These are phyloP conservation scores for Cairneyella variabilis DNA, from an alignment of 495 filamentous ascomycete genomes.

Conservation along the genomic window DNA sequence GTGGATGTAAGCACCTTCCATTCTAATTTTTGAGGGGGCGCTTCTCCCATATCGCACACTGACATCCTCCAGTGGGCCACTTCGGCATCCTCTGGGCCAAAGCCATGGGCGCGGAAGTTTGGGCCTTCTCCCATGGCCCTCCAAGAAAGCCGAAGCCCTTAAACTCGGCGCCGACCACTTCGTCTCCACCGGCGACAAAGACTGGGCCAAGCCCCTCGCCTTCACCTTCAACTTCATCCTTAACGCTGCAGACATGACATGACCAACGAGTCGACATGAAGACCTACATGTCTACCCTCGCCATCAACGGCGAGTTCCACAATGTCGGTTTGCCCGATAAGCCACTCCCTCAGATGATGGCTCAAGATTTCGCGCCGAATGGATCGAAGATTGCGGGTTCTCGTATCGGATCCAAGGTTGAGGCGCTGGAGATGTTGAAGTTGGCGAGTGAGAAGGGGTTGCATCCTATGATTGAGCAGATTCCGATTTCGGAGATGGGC, in stretches of 20 bases:
- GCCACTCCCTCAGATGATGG: constrained; percentile 24
- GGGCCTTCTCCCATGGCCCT: constrained; percentile 59
- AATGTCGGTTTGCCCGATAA: constrained; percentile 31
- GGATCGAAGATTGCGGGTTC: constrained; percentile 41
- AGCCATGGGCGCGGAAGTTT: constrained; percentile 63
- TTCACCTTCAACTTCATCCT: constrained; percentile 73
- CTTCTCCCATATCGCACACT: too few relatives aligned
- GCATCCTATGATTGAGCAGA: constrained; percentile 64
- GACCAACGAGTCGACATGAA: constrained; percentile 59
- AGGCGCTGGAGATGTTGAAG: constrained; percentile 73
- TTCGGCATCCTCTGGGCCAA: constrained; percentile 57
- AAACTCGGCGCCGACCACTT: constrained; percentile 61
- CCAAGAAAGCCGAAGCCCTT: constrained; percentile 59
- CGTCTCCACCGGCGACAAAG: constrained; percentile 61
- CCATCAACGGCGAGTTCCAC: constrained; percentile 69
- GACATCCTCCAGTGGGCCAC: too few relatives aligned
- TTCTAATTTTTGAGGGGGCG: too few relatives aligned
- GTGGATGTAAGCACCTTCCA: too few relatives aligned
- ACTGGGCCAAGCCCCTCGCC: constrained; percentile 51
- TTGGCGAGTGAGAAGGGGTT: constrained; percentile 72
- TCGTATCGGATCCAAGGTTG: constrained; percentile 67
- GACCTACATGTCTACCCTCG: constrained; percentile 63
- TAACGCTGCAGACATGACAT: constrained; percentile 67
- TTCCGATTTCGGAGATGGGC: constrained; percentile 64
- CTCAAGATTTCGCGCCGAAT: constrained; percentile 20